Conservation (phyloP, 2,329 filamentous ascomycete species). For the Venturia oleaginea region DNA sequence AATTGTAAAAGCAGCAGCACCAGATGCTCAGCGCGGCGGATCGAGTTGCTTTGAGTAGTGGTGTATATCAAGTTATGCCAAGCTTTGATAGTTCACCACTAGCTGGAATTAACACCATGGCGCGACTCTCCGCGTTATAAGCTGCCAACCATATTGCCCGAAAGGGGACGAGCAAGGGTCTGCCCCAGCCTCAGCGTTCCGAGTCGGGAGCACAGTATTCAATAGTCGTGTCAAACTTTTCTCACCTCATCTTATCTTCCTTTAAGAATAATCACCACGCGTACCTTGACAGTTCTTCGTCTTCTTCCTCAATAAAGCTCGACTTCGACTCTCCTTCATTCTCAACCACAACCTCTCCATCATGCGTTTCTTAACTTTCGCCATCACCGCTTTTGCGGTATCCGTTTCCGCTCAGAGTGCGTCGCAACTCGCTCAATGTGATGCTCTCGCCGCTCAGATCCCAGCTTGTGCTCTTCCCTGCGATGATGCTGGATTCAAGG, state of each 20-base stretch:
- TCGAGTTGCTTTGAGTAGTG: background rate
- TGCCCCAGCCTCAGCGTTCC: background rate
- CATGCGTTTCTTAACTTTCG: background rate
- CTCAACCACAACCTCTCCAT: background rate
- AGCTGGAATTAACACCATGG: background rate
- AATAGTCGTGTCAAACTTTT: background rate
- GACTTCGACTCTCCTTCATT: background rate
- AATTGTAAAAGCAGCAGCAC: background rate
- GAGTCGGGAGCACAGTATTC: background rate
- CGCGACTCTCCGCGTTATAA: background rate
- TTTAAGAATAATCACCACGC: background rate
- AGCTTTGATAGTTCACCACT: background rate
- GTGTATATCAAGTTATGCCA: background rate
- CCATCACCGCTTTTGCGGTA: background rate
- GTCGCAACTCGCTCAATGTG: background rate
- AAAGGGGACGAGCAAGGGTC: background rate
- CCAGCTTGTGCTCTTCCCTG: slow-evolving; percentile 5
- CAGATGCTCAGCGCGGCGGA: background rate
- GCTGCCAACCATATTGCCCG: background rate
- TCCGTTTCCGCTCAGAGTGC: slow-evolving; percentile 5
- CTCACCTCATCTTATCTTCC: background rate
- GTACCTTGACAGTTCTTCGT: background rate
- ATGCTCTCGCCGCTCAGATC: slow-evolving; percentile 6
- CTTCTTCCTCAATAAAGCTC: background rate
- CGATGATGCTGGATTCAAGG: slow-evolving; percentile 3